phyloP scores from a whole-genome alignment of 2,329 filamentous ascomycete genomes.

The Neopestalotiopsis sp. region DNA sequence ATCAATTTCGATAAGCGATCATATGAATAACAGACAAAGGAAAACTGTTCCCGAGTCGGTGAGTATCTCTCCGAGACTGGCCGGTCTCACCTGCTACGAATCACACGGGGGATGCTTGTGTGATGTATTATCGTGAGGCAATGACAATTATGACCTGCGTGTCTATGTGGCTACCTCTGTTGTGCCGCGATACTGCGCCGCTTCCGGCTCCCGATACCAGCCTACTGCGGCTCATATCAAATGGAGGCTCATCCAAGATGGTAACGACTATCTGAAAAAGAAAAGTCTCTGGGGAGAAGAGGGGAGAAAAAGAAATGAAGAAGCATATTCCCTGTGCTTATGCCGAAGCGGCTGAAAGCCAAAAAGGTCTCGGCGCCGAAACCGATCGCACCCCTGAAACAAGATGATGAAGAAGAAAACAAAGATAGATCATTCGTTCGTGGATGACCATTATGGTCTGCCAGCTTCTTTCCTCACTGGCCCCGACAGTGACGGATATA shows the following conservation, averaged over 20 bases:
- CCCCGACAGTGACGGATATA: no score
- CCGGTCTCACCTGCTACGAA: not conserved
- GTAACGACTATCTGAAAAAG: no score
- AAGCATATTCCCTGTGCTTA: not conserved
- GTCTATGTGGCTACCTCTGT: no score
- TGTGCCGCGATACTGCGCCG: not conserved
- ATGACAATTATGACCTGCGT: no score
- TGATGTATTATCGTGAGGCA: no score
- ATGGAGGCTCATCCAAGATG: no score
- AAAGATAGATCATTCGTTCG: not conserved
- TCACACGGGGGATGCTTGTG: not conserved
- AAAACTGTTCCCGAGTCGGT: not conserved
- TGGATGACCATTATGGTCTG: not conserved
- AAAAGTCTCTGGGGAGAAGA: not conserved
- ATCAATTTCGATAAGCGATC: not conserved
- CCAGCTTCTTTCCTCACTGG: no score
- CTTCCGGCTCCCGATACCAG: not conserved
- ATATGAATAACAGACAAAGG: not conserved
- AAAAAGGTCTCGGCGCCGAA: not conserved
- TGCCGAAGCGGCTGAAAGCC: slow-evolving; percentile 14
- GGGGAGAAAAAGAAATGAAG: not conserved
- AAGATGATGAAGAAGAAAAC: not conserved
- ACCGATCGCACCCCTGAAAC: not conserved
- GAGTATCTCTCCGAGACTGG: slow-evolving; percentile 6
- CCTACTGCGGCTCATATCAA: not conserved